These are phyloP conservation scores for Penicillium malachiteum DNA, from an alignment of 495 filamentous ascomycete species.

Conservation along the genomic window DNA sequence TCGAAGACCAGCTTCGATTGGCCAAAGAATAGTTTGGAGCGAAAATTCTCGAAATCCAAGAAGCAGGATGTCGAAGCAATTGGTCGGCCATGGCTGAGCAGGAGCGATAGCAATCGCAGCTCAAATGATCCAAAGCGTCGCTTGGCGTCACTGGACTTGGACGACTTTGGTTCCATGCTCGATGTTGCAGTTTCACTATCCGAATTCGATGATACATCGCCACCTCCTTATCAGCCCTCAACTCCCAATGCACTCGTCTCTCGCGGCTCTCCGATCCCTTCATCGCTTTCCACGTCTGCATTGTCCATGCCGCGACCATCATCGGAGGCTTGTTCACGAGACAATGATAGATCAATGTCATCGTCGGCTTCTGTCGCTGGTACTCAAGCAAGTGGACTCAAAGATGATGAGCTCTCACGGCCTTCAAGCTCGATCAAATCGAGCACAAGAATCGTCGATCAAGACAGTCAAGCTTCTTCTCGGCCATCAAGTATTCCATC, in stretches of 20 bases:
- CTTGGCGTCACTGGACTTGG: constrained; percentile 35
- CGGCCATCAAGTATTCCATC: background rate
- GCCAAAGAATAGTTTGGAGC: constrained; percentile 17
- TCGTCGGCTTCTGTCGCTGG: constrained; percentile 9
- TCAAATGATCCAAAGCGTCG: constrained; percentile 19
- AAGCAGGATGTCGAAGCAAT: constrained; percentile 40
- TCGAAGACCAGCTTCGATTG: constrained; percentile 17
- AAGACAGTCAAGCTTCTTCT: background rate
- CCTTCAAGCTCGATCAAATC: constrained; percentile 12
- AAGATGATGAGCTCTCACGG: constrained; percentile 6
- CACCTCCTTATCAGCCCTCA: constrained; percentile 31
- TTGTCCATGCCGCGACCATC: constrained; percentile 6
- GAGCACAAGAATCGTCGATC: constrained; percentile 3
- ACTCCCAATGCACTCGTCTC: constrained; percentile 5
- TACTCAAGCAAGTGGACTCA: constrained; percentile 6
- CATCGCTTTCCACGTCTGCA: constrained; percentile 9
- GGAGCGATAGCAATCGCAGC: constrained; percentile 22
- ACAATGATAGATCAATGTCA: background rate
- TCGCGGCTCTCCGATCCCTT: background rate
- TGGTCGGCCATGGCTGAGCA: constrained; percentile 42
- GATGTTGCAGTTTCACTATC: constrained; percentile 35
- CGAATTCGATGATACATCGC: constrained; percentile 26
- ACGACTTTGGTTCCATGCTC: constrained; percentile 37
- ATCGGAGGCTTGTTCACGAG: background rate
- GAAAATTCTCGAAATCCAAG: constrained; percentile 30